Conservation (phyloP, 495 filamentous ascomycete genomes). For the Lasiosphaeria hispida region DNA sequence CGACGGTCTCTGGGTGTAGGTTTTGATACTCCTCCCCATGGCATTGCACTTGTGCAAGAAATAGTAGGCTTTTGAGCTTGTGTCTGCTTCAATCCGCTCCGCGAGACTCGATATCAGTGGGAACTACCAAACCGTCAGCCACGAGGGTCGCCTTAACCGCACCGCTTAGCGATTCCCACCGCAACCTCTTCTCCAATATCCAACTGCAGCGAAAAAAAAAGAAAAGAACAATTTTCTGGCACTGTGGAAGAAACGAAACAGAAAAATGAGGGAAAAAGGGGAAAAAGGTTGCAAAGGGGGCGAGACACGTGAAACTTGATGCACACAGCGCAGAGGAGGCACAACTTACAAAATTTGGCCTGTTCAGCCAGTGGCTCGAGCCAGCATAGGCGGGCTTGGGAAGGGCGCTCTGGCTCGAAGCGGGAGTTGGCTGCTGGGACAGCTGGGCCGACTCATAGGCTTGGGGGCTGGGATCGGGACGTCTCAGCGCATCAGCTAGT, state of each 20-base stretch:
- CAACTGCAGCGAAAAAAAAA: too few species aligned
- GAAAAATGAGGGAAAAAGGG: background rate
- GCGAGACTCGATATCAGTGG: conserved; percentile 41
- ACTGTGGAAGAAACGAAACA: background rate
- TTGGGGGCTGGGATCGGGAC: conserved; percentile 9
- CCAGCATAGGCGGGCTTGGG: conserved; percentile 52
- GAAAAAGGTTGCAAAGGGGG: background rate
- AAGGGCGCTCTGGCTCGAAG: conserved; percentile 5
- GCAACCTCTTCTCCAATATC: too few species aligned
- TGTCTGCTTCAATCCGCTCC: conserved; percentile 36
- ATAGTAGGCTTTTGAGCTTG: conserved; percentile 33
- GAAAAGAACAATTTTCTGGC: too few species aligned
- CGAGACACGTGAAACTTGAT: background rate
- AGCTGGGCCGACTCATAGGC: conserved; percentile 1
- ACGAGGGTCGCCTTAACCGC: background rate
- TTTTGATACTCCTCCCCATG: conserved; percentile 46
- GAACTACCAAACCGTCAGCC: conserved; percentile 37
- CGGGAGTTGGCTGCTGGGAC: conserved; percentile 2
- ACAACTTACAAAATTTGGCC: conserved; percentile 45
- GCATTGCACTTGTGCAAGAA: conserved; percentile 46
- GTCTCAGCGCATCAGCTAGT: conserved; percentile 26
- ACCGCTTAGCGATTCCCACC: too few species aligned
- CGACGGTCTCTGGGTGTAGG: conserved; percentile 34
- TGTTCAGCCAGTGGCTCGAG: conserved; percentile 55
- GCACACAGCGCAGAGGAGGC: background rate